Conservation (phyloP, 768 basidiomycete genomes). For the Amanita rimosa region DNA sequence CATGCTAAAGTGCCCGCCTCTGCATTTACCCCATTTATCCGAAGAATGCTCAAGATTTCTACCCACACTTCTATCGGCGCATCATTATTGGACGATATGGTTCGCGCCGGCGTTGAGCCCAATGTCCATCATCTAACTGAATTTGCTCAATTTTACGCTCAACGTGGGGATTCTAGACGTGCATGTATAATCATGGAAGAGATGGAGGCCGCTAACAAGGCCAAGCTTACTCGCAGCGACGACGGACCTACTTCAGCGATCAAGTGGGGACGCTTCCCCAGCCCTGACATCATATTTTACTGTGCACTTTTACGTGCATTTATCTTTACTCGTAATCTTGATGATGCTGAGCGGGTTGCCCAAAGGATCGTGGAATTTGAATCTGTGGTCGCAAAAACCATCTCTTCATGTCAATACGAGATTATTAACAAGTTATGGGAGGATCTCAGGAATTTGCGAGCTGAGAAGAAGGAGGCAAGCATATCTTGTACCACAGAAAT, state of each 20-base stretch:
- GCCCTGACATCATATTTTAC: slow-evolving; percentile 14
- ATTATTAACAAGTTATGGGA: background rate
- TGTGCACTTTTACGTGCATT: slow-evolving; percentile 14
- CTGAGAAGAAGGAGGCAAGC: background rate
- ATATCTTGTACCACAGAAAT: background rate
- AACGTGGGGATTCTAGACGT: slow-evolving; percentile 19
- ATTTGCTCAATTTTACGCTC: slow-evolving; percentile 34
- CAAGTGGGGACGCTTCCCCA: slow-evolving; percentile 4
- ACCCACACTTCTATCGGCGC: slow-evolving; percentile 16
- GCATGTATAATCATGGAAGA: slow-evolving; percentile 31
- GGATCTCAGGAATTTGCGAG: background rate
- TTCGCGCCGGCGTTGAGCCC: slow-evolving; percentile 31
- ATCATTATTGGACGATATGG: slow-evolving; percentile 42
- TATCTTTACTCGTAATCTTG: slow-evolving; percentile 9
- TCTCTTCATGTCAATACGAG: background rate
- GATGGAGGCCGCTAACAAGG: slow-evolving; percentile 19
- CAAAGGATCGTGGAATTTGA: background rate
- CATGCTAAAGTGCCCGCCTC: slow-evolving; percentile 15
- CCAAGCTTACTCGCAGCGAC: background rate
- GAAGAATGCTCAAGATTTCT: slow-evolving; percentile 19
- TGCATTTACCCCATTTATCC: slow-evolving; percentile 46
- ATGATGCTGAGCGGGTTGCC: slow-evolving; percentile 9
- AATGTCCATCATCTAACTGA: slow-evolving; percentile 37
- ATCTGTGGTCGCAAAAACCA: background rate
- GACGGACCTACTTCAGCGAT: background rate